Evolutionary conservation across 1,284 basidiomycete species (phyloP).

Genomic region (Ceratobasidium sp.): DNA sequence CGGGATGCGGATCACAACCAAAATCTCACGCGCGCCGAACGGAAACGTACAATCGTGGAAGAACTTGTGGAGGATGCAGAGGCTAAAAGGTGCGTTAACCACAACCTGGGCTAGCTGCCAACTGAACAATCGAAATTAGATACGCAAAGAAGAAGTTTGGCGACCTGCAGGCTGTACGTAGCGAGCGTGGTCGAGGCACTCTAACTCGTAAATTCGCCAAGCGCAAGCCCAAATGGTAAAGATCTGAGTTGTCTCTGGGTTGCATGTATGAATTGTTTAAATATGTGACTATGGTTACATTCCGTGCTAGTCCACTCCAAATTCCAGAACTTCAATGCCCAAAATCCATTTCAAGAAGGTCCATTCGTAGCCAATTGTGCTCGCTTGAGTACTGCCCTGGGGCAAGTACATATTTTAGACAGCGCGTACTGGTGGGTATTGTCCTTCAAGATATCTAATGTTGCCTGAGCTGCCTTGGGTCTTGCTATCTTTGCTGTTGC

Average conservation of each 20-base stretch:
- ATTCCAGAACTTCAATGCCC: background rate
- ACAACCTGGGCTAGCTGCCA: too few species aligned
- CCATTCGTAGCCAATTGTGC: background rate
- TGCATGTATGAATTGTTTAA: background rate
- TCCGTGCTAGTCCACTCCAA: background rate
- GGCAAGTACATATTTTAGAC: constrained; percentile 34
- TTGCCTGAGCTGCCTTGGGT: constrained; percentile 15
- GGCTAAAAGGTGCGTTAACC: constrained; percentile 60
- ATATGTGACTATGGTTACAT: background rate
- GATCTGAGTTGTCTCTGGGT: background rate
- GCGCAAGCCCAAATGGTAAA: constrained; percentile 73
- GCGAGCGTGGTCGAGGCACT: constrained; percentile 77
- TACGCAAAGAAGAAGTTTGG: constrained; percentile 96
- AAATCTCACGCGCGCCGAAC: constrained; percentile 69
- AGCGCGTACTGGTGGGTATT: constrained; percentile 12
- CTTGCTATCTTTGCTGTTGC: constrained; percentile 24
- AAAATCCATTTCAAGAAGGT: background rate
- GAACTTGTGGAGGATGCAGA: constrained; percentile 89
- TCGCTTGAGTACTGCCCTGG: constrained; percentile 23
- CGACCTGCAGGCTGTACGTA: constrained; percentile 77
- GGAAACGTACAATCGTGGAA: constrained; percentile 86
- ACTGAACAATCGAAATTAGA: background rate
- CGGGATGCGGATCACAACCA: constrained; percentile 61
- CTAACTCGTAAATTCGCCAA: constrained; percentile 69
- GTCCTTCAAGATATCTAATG: constrained; percentile 20